Percentiles rank a stretch among this genome's conserved stretches.
phyloP scores from a whole-genome alignment of 257 asterid genomes.

The Solanum neorickii region DNA sequence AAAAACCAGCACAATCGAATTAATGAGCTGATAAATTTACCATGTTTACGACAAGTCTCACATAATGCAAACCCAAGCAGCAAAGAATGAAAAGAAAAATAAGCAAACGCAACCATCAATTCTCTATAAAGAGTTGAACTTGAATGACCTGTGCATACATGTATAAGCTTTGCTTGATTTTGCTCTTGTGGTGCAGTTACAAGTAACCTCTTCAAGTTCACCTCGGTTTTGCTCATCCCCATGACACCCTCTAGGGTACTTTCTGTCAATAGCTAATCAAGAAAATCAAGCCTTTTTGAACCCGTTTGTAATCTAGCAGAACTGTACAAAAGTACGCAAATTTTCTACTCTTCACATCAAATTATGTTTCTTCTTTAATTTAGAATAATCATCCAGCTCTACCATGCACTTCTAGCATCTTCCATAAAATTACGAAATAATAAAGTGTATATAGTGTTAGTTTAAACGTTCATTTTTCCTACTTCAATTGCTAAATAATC shows the following conservation, averaged over 20 bases:
- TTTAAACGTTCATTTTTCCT: background rate
- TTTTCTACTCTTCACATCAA: background rate
- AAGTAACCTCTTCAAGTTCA: constrained; percentile 71
- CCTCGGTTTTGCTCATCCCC: constrained; percentile 78
- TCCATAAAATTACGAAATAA: background rate
- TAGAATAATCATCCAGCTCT: background rate
- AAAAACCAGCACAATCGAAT: background rate
- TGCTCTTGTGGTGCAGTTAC: constrained; percentile 74
- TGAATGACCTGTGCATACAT: constrained; percentile 31
- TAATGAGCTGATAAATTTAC: background rate
- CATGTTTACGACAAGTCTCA: background rate
- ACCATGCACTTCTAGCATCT: background rate
- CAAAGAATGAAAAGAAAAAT: background rate
- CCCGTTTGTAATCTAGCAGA: background rate
- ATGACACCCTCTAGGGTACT: constrained; percentile 11
- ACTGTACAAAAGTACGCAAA: background rate
- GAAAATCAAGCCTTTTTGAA: background rate
- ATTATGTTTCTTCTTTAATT: background rate
- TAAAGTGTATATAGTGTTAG: background rate
- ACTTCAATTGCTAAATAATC: background rate
- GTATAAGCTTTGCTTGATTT: constrained; percentile 72
- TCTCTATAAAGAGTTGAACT: background rate
- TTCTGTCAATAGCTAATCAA: background rate
- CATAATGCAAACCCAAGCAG: background rate
- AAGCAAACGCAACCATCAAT: background rate